phyloP scores from a whole-genome alignment of 305 asterid species.

The Ruellia speciosa region DNA sequence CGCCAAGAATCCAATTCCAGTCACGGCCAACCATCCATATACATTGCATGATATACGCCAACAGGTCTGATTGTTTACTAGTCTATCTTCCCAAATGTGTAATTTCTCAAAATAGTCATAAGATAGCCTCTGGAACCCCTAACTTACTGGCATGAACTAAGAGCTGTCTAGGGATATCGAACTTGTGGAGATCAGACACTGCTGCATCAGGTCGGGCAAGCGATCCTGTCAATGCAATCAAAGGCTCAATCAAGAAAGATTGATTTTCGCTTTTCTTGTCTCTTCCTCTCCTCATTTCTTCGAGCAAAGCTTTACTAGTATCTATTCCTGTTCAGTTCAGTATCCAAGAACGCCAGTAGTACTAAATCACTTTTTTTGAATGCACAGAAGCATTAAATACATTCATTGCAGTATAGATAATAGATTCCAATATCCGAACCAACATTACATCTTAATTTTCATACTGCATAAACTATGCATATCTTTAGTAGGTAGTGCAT shows the following conservation, averaged over 20 bases:
- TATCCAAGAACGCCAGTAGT: neutral
- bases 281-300: conserved; percentile 33
- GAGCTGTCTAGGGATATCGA: conserved; percentile 46
- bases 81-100: conserved; percentile 1
- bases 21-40: no score
- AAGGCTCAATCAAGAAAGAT: conserved; percentile 47
- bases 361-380: no score
- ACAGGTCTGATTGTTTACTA: no score
- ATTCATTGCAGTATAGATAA: no score
- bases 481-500: no score
- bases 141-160: conserved; percentile 33
- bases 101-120: conserved; percentile 27
- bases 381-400: no score
- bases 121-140: conserved; percentile 51
- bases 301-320: conserved; percentile 49
- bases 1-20: no score
- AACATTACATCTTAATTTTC: no score
- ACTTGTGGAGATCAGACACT: conserved; percentile 47
- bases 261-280: conserved; percentile 33
- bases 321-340: conserved; percentile 51
- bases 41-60: no score
- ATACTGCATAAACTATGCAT: no score
- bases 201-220: conserved; percentile 52
- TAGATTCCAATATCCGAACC: no score
- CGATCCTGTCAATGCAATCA: conserved; percentile 49